These are phyloP conservation scores for Spiraea crenata DNA, from an alignment of 331 rosid genomes.

Conservation along the genomic window DNA sequence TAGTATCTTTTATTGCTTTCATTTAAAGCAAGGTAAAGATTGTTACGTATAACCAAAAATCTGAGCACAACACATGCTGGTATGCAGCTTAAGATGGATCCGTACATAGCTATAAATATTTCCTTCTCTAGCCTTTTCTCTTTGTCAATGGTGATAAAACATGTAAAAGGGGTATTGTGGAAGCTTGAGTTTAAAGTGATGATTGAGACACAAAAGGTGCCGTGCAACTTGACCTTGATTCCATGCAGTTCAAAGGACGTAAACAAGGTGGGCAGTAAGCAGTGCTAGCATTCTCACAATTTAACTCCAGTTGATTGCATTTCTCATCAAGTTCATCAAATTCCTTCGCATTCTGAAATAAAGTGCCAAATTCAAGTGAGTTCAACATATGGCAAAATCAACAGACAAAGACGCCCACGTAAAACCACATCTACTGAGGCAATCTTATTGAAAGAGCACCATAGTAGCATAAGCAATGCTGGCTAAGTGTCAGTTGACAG, in stretches of 20 bases:
- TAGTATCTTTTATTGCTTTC: background rate
- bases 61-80: background rate
- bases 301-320: constrained; percentile 44
- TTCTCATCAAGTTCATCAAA: constrained; percentile 66
- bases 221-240: constrained; percentile 48
- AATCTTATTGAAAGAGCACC: background rate
- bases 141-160: background rate
- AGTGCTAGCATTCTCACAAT: constrained; percentile 53
- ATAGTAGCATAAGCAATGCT: background rate
- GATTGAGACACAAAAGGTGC: constrained; percentile 32
- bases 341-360: constrained; percentile 63
- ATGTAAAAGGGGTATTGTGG: background rate
- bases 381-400: background rate
- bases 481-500: background rate
- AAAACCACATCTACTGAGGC: background rate
- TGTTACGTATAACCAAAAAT: background rate
- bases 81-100: background rate
- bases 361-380: background rate
- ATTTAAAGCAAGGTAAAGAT: background rate
- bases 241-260: constrained; percentile 48
- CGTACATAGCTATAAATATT: background rate
- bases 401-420: background rate
- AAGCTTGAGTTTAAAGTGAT: constrained; percentile 17
- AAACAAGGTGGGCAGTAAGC: constrained; percentile 74
- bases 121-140: background rate